These are phyloP conservation scores for Globisporangium heterothallicum DNA, from an alignment of 352 stramenopile species.

Conservation along the genomic window DNA sequence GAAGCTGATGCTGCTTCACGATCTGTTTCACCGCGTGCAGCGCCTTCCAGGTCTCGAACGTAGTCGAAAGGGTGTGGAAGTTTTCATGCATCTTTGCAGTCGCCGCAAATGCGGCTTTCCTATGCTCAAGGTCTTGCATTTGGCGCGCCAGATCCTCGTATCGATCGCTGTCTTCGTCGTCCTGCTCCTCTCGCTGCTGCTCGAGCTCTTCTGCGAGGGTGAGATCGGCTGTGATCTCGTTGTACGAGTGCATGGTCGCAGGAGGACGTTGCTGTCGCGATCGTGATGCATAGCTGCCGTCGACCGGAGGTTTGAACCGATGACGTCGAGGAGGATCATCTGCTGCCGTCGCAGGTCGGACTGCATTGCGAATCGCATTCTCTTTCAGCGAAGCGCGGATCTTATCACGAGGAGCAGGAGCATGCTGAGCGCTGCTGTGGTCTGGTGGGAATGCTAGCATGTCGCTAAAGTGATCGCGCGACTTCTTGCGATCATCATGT, in stretches of 20 bases:
- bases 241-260: not conserved
- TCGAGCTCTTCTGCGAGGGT: not conserved
- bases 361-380: conserved; percentile 9
- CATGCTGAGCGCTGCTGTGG: conserved; percentile 1
- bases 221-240: not conserved
- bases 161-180: not conserved
- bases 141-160: not conserved
- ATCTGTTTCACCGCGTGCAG: conserved; percentile 28
- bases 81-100: no score
- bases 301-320: not conserved
- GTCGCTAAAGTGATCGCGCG: conserved; percentile 38
- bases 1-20: conserved; percentile 17
- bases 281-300: no score
- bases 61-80: conserved; percentile 27
- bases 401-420: not conserved
- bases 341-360: not conserved
- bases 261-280: no score
- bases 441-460: conserved; percentile 24
- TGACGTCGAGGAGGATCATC: not conserved
- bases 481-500: not conserved
- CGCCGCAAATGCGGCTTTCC: no score
- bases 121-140: not conserved
- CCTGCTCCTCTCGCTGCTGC: not conserved
- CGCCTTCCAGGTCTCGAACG: conserved; percentile 44
- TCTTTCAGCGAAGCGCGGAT: conserved; percentile 8